phyloP scores from a whole-genome alignment of 2,329 filamentous ascomycete genomes.

The Exophiala sideris region DNA sequence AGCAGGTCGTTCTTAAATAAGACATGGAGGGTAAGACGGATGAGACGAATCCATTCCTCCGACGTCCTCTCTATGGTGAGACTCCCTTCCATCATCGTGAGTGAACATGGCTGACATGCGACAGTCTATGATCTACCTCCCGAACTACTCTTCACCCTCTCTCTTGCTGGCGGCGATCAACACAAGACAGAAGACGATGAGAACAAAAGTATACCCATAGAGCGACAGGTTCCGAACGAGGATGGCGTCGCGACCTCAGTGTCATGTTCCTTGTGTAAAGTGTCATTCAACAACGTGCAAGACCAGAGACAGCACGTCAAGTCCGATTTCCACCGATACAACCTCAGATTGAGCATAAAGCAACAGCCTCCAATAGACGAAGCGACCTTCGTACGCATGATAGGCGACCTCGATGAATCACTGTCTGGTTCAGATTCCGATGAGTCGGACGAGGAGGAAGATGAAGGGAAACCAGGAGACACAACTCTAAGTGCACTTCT shows the following conservation, averaged over 20 bases:
- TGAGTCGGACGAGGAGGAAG: constrained; percentile 62
- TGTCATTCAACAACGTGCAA: constrained; percentile 66
- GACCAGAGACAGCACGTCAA: constrained; percentile 84
- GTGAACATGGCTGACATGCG: constrained; percentile 22
- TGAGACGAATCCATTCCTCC: constrained; percentile 35
- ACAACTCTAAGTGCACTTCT: constrained; percentile 72
- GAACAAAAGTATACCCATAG: neutral
- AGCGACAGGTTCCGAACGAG: constrained; percentile 21
- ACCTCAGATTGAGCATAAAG: constrained; percentile 85
- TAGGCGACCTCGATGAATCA: constrained; percentile 86
- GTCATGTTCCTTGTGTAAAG: constrained; percentile 75
- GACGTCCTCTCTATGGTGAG: constrained; percentile 51
- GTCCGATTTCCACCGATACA: constrained; percentile 91
- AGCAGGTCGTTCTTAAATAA: too few species aligned
- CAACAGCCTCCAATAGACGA: constrained; percentile 71
- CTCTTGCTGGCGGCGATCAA: constrained; percentile 37
- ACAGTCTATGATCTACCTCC: constrained; percentile 78
- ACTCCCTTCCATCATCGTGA: neutral
- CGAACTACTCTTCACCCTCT: constrained; percentile 67
- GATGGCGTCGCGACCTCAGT: constrained; percentile 55
- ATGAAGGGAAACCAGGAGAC: constrained; percentile 53
- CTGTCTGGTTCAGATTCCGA: constrained; percentile 73
- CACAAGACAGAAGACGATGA: neutral
- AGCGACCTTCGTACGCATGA: constrained; percentile 77
- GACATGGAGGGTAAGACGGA: constrained; percentile 18